These are phyloP conservation scores for Trametes sp. DNA, from an alignment of 1,284 basidiomycete genomes.

Conservation along the genomic window DNA sequence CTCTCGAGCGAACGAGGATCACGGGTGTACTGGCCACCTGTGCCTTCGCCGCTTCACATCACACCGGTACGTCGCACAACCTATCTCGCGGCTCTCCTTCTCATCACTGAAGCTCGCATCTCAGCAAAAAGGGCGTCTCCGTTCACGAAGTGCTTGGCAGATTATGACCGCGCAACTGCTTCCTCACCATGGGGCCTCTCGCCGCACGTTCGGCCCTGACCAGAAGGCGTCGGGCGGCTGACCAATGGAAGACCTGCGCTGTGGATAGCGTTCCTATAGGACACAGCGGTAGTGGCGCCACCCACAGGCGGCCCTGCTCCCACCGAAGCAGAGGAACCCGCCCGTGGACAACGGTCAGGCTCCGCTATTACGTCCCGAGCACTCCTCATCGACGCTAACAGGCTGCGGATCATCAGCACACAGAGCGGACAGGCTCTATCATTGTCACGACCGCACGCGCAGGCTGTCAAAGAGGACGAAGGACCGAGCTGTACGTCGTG, in stretches of 20 bases:
- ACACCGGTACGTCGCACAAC: background rate
- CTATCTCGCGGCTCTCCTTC: background rate
- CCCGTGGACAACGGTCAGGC: background rate
- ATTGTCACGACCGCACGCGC: background rate
- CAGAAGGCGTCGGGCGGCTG: background rate
- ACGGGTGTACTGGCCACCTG: background rate
- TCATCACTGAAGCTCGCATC: background rate
- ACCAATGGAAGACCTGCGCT: background rate
- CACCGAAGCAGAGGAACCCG: background rate
- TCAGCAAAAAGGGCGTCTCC: background rate
- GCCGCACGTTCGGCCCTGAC: background rate
- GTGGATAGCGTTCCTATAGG: slow-evolving; percentile 3
- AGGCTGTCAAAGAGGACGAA: background rate
- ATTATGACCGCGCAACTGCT: background rate
- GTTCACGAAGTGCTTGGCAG: background rate
- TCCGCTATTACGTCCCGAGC: slow-evolving; percentile 10
- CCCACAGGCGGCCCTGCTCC: slow-evolving; percentile 1
- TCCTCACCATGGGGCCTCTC: background rate
- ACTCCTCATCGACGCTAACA: background rate
- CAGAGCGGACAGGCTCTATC: background rate
- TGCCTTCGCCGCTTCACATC: background rate
- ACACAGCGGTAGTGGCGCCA: slow-evolving; percentile 4
- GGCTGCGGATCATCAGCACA: background rate
- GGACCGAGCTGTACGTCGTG: background rate
- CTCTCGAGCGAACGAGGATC: background rate